Conservation (phyloP, 306 rosid species). For the Cicer pinnatifidum region DNA sequence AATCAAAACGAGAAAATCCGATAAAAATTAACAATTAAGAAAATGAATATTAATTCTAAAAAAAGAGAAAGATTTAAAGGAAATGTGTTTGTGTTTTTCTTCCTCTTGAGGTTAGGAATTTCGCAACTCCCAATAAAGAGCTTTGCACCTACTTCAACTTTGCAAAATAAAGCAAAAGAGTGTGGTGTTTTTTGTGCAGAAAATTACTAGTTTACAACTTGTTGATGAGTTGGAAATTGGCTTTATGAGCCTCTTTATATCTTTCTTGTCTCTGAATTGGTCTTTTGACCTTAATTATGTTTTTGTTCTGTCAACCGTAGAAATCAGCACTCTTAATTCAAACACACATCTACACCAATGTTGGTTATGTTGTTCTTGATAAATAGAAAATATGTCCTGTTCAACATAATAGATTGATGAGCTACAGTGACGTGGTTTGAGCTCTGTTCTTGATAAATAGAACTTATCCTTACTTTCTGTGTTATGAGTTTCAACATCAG, state of each 20-base stretch:
- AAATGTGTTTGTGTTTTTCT: conserved; percentile 17
- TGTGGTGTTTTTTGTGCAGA: conserved; percentile 11
- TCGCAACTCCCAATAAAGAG: conserved; percentile 54
- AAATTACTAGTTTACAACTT: conserved; percentile 11
- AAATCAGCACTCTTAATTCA: too few relatives aligned
- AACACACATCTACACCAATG: too few relatives aligned
- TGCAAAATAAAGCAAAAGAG: conserved; percentile 50
- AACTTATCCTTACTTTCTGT: too few relatives aligned
- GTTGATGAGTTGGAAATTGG: conserved; percentile 38
- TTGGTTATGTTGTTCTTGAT: too few relatives aligned
- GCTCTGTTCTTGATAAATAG: too few relatives aligned
- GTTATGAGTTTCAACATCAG: too few relatives aligned
- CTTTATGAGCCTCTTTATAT: conserved; percentile 35
- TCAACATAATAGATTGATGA: too few relatives aligned
- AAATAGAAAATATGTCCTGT: too few relatives aligned
- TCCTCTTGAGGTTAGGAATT: conserved; percentile 37
- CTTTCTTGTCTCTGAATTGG: conserved; percentile 9
- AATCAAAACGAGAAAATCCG: background rate
- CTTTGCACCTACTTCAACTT: conserved; percentile 45
- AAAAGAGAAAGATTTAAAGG: background rate
- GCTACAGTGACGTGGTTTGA: too few relatives aligned
- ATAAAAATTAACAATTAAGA: background rate
- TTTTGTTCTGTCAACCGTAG: too few relatives aligned
- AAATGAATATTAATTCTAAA: background rate
- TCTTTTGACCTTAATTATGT: too few relatives aligned